Evolutionary conservation across 306 rosid species (phyloP), one percentile per base, ranked within the genome.

Genomic region (Geum urbanum): DNA sequence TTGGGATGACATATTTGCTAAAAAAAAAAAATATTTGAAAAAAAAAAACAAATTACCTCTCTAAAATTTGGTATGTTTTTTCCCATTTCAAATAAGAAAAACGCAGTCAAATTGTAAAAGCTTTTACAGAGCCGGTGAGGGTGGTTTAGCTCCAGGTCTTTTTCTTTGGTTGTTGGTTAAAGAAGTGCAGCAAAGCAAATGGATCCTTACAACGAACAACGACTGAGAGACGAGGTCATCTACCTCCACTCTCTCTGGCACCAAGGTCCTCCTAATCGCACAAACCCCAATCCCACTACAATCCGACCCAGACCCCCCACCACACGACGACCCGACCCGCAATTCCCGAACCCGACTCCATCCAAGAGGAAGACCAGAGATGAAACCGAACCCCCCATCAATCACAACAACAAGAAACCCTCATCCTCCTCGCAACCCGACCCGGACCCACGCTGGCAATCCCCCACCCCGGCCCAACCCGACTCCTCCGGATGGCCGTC

Each of bases 171-270:
- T 1, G 32, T 27, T 27, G 32, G 32, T 27, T 27, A 27, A 27
- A 27, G 2, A 27, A 27, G 32, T 27, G 32, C 32, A 27, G 32
- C 32, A 27, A 27, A 27, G 32, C 32, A 27, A 48, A 81, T 80
- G 87, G 73, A 90, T 79, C 87, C 79, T 69, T 63, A 67, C 0
- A 86, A 84, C 18, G 47, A n/a, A n/a, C n/a, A 72, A 75, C 76
- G 63, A 11, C 74, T 83, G 46, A 74, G 82, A 61, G 72, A 83
- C 7, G 91, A 90, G 70, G 91, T 90, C 6, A 72, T 80, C 32
- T 79, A 71, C 71, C 91, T 86, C 44, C 97, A 86, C 69, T 68
- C 87, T 83, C 87, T 91, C 13, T 86, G 95, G 92, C 87, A 57
- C 59, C 95, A 73, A 80, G 90, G 91, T 5, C 96, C 88, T 32